Conservation (phyloP, 2,329 filamentous ascomycete genomes). For the Nectriaceae sp. region DNA sequence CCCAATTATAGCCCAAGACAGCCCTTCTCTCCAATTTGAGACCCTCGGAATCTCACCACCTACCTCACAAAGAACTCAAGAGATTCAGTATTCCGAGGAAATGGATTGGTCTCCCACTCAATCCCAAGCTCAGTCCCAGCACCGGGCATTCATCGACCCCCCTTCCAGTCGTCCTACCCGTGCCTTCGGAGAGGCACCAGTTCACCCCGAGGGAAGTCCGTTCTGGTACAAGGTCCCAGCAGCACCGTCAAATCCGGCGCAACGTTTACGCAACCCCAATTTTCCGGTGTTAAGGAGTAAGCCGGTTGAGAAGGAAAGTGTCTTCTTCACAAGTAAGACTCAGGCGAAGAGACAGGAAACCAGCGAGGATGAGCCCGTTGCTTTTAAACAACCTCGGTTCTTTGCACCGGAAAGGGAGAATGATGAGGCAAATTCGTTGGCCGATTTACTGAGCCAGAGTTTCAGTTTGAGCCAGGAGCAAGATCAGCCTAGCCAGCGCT, state of each 20-base stretch:
- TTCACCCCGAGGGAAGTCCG: conserved; percentile 48
- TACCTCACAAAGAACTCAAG: conserved; percentile 15
- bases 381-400: conserved; percentile 63
- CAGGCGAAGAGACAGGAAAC: conserved; percentile 11
- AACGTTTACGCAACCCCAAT: conserved; percentile 60
- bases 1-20: conserved; percentile 11
- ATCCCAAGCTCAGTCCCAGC: conserved; percentile 39
- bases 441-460: conserved; percentile 46
- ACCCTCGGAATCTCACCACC: conserved; percentile 20
- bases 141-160: conserved; percentile 56
- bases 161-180: conserved; percentile 41
- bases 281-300: conserved; percentile 52
- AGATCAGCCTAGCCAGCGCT: conserved; percentile 3
- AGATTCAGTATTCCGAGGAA: conserved; percentile 50
- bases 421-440: conserved; percentile 46
- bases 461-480: conserved; percentile 42
- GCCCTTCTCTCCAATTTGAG: conserved; percentile 12
- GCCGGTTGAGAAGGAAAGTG: conserved; percentile 46
- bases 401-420: conserved; percentile 50
- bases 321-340: conserved; percentile 49
- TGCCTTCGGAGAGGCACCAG: conserved; percentile 48
- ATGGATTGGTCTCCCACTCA: conserved; percentile 76
- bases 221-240: conserved; percentile 73
- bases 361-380: conserved; percentile 29
- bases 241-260: conserved; percentile 67